Base-by-base conservation (phyloP, 371 early-diverging fungal genomes). In the Racocetra persica region DNA sequence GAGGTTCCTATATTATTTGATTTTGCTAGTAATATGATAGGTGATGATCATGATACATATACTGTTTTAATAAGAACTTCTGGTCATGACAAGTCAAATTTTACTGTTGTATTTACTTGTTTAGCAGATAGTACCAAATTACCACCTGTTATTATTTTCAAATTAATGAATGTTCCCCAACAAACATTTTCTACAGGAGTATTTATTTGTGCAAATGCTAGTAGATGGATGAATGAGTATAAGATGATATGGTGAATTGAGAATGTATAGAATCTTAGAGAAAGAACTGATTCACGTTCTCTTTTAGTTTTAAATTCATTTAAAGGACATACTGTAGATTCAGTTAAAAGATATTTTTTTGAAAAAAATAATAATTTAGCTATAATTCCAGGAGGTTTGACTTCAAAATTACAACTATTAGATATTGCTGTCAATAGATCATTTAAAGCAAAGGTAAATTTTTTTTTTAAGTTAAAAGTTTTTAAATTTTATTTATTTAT, bases 351-450 rank as follows among this genome's bases (percentile, higher is more conserved):
- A n/a, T 10, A 24, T 20, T 67, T 67, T 62, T 5, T 7, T 36
- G 45, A 20, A 67, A 67, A 67, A 36, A n/a, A 67, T 67, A 41
- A 6, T 10, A 67, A 67, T n/a, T 41, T 67, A 13, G 69, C 18
- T 24, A 4, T 38, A 76, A 41, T 41, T 41, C 6, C 7, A 41
- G 10, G 7, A 6, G 6, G 45, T 41, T 41, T 5, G 0, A 41
- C 76, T n/a, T 18, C 20, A 22, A 76, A 22, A 62, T 76, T 52
- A n/a, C 74, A 73, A 55, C 74, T 57, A 32, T 26, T 73, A 22
- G 28, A 54, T 57, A 57, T 73, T 0, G 57, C 6, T 4, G 10
- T 41, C 0, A 41, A 41, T 41, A 41, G 7, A 41, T 41, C 10
- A 10, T 49, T 49, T 49, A 49, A 49, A 10, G 13, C 49, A 49